Evolutionary conservation across 2,329 filamentous ascomycete genomes (phyloP).

Genomic region (Pseudonectria buxi): DNA sequence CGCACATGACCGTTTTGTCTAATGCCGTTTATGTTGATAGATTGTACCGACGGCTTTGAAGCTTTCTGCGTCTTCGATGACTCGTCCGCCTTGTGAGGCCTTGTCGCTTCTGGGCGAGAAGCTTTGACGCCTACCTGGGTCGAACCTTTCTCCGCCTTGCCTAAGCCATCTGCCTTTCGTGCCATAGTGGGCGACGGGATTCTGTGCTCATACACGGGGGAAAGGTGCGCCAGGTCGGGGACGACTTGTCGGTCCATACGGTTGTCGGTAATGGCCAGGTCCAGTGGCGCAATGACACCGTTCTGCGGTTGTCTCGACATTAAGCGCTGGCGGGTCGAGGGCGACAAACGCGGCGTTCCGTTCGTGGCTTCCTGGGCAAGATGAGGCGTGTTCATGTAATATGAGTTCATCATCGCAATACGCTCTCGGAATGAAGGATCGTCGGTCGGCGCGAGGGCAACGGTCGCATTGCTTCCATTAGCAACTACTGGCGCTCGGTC

Average conservation of each 20-base stretch:
- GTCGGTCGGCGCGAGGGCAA: conserved; percentile 19
- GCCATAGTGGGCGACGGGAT: conserved; percentile 61
- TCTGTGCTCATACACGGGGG: conserved; percentile 67
- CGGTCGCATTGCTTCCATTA: conserved; percentile 26
- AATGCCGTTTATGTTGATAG: conserved; percentile 32
- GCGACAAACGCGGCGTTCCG: conserved; percentile 24
- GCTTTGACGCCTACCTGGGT: conserved; percentile 12
- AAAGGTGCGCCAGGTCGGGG: conserved; percentile 48
- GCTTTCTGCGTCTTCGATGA: conserved; percentile 17
- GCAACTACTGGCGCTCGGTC: conserved; percentile 28
- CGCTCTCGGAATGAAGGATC: conserved; percentile 37
- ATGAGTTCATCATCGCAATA: conserved; percentile 33
- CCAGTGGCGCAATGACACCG: conserved; percentile 47
- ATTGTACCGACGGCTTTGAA: conserved; percentile 19
- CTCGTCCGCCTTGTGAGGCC: conserved; percentile 11
- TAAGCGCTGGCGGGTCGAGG: conserved; percentile 30
- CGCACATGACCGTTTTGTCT: conserved; percentile 49
- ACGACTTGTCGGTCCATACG: conserved; percentile 28
- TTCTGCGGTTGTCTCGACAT: conserved; percentile 38
- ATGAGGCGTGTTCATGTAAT: conserved; percentile 22
- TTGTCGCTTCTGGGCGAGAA: conserved; percentile 12
- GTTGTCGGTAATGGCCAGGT: conserved; percentile 45
- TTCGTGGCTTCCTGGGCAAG: conserved; percentile 26
- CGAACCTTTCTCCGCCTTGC: conserved; percentile 20
- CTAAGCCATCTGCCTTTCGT: conserved; percentile 44